phyloP scores from a whole-genome alignment of 768 basidiomycete genomes.

The Xerocomellus intermedius region DNA sequence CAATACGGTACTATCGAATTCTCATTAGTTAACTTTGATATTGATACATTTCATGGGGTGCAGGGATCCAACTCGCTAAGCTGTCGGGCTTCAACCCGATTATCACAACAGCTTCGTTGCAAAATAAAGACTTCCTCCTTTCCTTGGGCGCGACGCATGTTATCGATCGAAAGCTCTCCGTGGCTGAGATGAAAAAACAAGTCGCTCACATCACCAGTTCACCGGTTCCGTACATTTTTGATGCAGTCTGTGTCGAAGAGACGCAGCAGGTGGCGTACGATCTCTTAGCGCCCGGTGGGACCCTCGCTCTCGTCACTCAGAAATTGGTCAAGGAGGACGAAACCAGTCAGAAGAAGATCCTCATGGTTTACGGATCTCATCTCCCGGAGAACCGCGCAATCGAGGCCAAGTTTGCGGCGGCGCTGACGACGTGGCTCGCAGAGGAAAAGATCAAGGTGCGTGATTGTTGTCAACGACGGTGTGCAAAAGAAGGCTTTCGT shows the following conservation, averaged over 20 bases:
- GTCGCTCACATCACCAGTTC: neutral
- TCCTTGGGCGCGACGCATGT: constrained; percentile 39
- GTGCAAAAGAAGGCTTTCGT: neutral
- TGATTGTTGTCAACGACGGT: neutral
- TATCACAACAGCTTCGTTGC: constrained; percentile 37
- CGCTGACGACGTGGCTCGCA: constrained; percentile 15
- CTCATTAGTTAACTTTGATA: neutral
- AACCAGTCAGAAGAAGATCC: neutral
- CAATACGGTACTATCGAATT: constrained; percentile 30
- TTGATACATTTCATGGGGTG: neutral
- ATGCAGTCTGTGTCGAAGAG: constrained; percentile 28
- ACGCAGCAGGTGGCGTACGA: constrained; percentile 34
- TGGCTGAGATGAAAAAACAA: constrained; percentile 7
- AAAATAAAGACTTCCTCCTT: constrained; percentile 28
- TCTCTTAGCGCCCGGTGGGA: constrained; percentile 31
- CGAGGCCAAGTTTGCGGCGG: constrained; percentile 13
- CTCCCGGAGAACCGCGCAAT: constrained; percentile 5
- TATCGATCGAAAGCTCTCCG: constrained; percentile 28
- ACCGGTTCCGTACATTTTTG: constrained; percentile 15
- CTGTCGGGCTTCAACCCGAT: constrained; percentile 35
- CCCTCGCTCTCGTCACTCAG: constrained; percentile 17
- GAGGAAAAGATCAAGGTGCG: constrained; percentile 21
- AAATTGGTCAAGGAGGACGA: neutral
- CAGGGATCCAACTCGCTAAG: constrained; percentile 35
- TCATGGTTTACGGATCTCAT: constrained; percentile 8